phyloP scores from a whole-genome alignment of 805 yeast species.

The Kuraishia capsulata region DNA sequence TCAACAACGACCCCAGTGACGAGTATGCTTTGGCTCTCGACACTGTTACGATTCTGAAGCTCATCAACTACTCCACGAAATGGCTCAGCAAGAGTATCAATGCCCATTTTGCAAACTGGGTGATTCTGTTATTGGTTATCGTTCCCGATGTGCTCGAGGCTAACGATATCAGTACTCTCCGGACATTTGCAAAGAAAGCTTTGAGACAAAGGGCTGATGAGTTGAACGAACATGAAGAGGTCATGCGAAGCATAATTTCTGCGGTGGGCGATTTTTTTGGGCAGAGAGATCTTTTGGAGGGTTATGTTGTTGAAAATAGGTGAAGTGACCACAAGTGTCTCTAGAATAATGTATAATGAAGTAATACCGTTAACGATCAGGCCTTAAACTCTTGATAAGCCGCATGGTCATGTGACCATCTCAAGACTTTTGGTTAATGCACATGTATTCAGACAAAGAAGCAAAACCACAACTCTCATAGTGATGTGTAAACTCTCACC shows the following conservation, averaged over 20 bases:
- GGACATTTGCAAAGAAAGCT: slow-evolving; percentile 32
- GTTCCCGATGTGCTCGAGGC: slow-evolving; percentile 27
- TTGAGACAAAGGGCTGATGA: slow-evolving; percentile 13
- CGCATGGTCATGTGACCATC: too few species aligned
- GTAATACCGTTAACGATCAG: too few species aligned
- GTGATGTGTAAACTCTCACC: too few species aligned
- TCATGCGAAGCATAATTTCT: slow-evolving; percentile 8
- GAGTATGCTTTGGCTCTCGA: slow-evolving; percentile 23
- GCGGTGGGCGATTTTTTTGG: slow-evolving; percentile 14
- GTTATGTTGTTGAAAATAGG: not conserved
- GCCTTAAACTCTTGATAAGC: too few species aligned
- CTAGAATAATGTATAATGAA: too few species aligned
- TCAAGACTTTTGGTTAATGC: too few species aligned
- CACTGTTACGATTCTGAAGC: slow-evolving; percentile 23
- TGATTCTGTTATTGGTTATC: slow-evolving; percentile 26
- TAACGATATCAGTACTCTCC: slow-evolving; percentile 27
- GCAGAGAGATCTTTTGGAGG: slow-evolving; percentile 15
- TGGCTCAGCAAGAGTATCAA: slow-evolving; percentile 29
- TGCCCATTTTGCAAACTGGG: slow-evolving; percentile 26
- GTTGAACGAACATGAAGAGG: slow-evolving; percentile 10
- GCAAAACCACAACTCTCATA: too few species aligned
- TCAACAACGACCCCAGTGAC: slow-evolving; percentile 22
- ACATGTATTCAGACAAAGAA: too few species aligned
- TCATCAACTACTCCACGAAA: slow-evolving; percentile 29
- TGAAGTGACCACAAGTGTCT: not conserved